Evolutionary conservation across 1,284 basidiomycete genomes (phyloP), one percentile per base, ranked within the genome.

Genomic region (Paramarasmius palmivorus): DNA sequence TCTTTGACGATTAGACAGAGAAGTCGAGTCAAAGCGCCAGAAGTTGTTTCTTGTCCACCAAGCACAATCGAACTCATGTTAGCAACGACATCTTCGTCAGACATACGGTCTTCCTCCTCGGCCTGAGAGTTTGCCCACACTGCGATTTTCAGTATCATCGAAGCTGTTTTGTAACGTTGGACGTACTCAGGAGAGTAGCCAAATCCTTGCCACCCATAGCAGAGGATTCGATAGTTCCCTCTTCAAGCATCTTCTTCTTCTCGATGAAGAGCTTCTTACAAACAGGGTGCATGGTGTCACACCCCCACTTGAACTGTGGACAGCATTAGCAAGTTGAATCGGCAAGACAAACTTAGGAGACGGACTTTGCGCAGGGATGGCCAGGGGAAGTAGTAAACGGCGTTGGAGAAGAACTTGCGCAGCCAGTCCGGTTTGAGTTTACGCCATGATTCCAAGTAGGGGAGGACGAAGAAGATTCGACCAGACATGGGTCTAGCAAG

Each of bases 41-140:
- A 61, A 2, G 65, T 61, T 1, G 63, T 63, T 47, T 66, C 65
- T 25, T 63, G 64, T 6, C 57, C 65, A 0, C 63, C 64, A n/a
- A 62, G 60, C 2, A 64, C 57, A 10, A 66, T 55, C 32, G 59
- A 59, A 9, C 64, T 53, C 52, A 63, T 61, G 35, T 61, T 62
- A 2, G 59, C 59, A 9, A 61, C 53, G n/a, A 64, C 58, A 4
- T 61, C 52, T 37, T 65, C 58, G 17, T 64, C 64, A 3, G 61
- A 53, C 56, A 62, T 53, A 29, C 53, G 51, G 20, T 61, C 59
- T 44, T 58, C 56, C 10, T 56, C 53, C 1, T 55, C 54, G 1
- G 55, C 61, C 19, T 62, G 57, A 48, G 51, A 59, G 45, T 64
- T 65, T 12, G 59, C 58, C 40, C 59, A 59, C 46, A 65, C 63